Conservation (phyloP, 495 filamentous ascomycete species). For the Aspergillus asperescens region DNA sequence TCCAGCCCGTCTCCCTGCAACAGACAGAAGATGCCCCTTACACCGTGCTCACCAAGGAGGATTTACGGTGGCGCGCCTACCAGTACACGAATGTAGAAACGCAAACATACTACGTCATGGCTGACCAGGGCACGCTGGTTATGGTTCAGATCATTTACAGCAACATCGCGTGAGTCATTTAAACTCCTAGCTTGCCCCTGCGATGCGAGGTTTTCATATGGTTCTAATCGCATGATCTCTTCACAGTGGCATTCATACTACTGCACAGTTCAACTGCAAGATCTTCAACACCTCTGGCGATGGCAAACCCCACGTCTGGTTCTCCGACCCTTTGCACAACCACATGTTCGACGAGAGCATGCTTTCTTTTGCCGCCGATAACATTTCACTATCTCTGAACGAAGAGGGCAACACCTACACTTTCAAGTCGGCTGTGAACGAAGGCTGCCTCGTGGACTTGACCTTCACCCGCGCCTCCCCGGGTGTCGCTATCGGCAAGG, state of each 20-base stretch:
- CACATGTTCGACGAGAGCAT: constrained; percentile 79
- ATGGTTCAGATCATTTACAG: constrained; percentile 94
- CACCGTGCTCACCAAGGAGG: constrained; percentile 68
- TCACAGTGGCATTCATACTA: constrained; percentile 77
- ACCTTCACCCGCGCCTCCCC: constrained; percentile 70
- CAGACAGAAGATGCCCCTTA: constrained; percentile 77
- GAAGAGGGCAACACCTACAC: constrained; percentile 75
- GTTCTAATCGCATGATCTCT: neutral
- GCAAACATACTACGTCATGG: constrained; percentile 88
- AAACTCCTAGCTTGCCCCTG: too few species aligned
- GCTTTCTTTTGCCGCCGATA: constrained; percentile 75
- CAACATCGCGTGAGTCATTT: constrained; percentile 82
- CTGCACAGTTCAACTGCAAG: constrained; percentile 86
- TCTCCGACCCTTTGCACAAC: constrained; percentile 67
- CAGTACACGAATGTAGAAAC: constrained; percentile 90
- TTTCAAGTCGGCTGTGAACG: constrained; percentile 80
- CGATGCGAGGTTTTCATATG: neutral
- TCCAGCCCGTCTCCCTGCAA: constrained; percentile 75
- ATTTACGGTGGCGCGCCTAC: constrained; percentile 74
- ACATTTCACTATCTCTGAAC: constrained; percentile 74
- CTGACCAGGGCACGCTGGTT: constrained; percentile 68
- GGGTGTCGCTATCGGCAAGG: constrained; percentile 79
- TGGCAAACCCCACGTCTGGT: constrained; percentile 62
- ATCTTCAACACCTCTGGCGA: constrained; percentile 73
- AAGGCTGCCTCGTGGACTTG: constrained; percentile 71